Conservation (phyloP, 306 rosid genomes). For the Cicer judaicum region DNA sequence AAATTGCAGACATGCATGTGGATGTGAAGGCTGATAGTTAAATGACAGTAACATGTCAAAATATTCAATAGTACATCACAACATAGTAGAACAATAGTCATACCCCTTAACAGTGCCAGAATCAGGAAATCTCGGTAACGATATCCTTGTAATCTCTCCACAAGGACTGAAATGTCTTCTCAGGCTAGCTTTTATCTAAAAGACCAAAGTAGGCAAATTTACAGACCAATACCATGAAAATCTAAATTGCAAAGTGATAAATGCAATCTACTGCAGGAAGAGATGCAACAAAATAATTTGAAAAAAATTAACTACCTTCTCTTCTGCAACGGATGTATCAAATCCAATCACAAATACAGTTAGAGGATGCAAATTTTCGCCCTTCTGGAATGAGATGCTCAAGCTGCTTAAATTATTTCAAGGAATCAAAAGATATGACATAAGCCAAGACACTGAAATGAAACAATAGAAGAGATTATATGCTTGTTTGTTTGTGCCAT, state of each 20-base stretch:
- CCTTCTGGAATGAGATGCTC: conserved; percentile 55
- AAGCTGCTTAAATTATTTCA: conserved; percentile 41
- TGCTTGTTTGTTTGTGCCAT: background rate
- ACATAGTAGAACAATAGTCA: conserved; percentile 30
- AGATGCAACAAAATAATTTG: background rate
- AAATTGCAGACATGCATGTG: background rate
- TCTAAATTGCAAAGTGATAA: background rate
- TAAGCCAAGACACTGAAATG: conserved; percentile 3
- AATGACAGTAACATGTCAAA: conserved; percentile 16
- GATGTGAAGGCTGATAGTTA: background rate
- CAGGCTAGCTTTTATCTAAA: conserved; percentile 63
- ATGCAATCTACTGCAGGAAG: conserved; percentile 12
- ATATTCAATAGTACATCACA: conserved; percentile 1
- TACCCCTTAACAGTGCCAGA: conserved; percentile 67
- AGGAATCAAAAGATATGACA: background rate
- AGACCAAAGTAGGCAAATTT: conserved; percentile 2
- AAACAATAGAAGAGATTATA: background rate
- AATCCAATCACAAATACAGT: conserved; percentile 11
- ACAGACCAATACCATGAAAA: conserved; percentile 2
- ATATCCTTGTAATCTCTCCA: conserved; percentile 68
- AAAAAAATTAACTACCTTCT: conserved; percentile 17
- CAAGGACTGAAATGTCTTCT: conserved; percentile 64
- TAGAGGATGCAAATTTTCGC: conserved; percentile 46
- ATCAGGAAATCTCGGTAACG: conserved; percentile 61
- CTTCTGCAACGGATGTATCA: conserved; percentile 31